Evolutionary conservation across 257 asterid species (phyloP), one percentile per base, ranked within the genome.

Genomic region (Verbena officinalis): DNA sequence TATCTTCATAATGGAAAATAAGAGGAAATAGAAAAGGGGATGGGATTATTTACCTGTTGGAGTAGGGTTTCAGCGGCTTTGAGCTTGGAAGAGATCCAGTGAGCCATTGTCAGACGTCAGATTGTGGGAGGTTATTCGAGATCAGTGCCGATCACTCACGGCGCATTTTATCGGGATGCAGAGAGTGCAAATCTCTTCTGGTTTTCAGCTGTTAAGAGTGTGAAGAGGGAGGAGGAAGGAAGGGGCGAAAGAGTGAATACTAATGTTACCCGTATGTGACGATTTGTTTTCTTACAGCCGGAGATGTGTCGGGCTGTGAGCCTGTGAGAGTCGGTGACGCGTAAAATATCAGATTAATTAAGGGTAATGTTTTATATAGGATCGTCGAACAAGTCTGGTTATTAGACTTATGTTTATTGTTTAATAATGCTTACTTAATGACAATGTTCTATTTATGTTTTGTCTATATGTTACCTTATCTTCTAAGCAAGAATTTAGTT

Each of bases 21-120:
- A 31, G n/a, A 69, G 57, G 20, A 39, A 27, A 27, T 13, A 39
- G 59, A 52, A 61, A 27, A 44, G 52, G 13, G 55, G 55, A n/a
- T n/a, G n/a, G 36, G 66, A 66, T 44, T 31, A 44, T 42, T 77
- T 76, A 56, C 99, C 95, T 90, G 96, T 34, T 94, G 96, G 67
- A 94, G 97, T 60, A 94, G 81, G 77, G 84, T 81, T 78, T 88
- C 99, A 62, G 99, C 96, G 63, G 88, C 96, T 81, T 81, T 94
- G 85, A 94, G 97, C 88, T 88, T 94, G 76, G 97, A 86, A 59
- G 99, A 87, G 89, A 93, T 90, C 99, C 99, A 93, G 68, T 87
- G 79, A 73, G 99, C 95, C 99, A 93, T 93, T 57, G 71, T 20
- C 3, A 31, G 36, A 59, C 75, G 72, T 69, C 31, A 20, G 65